Conservation (phyloP, 495 filamentous ascomycete genomes). For the Penicillium ucsense region DNA sequence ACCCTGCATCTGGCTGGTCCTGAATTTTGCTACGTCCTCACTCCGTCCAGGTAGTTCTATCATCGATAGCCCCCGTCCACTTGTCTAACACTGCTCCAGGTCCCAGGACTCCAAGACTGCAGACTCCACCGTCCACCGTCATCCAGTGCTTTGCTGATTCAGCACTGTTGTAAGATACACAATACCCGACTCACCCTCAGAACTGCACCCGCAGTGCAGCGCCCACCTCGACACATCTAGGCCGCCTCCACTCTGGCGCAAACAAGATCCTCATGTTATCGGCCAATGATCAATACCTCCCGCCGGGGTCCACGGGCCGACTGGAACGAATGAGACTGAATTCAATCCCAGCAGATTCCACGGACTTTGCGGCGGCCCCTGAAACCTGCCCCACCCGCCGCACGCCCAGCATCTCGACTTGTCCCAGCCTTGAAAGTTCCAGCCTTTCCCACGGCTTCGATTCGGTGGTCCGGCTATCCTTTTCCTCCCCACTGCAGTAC, state of each 20-base stretch:
- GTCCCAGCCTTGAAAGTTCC: background rate
- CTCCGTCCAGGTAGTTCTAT: too few species aligned
- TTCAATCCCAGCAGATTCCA: constrained; percentile 12
- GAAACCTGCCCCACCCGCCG: constrained; percentile 16
- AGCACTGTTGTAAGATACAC: background rate
- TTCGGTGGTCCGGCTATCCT: too few species aligned
- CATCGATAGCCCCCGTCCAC: too few species aligned
- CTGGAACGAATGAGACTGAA: constrained; percentile 6
- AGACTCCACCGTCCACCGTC: too few species aligned
- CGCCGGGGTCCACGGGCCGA: background rate
- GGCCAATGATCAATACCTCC: background rate
- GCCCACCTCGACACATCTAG: background rate
- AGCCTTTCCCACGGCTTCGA: background rate
- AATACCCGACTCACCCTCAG: background rate
- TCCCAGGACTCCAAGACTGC: too few species aligned
- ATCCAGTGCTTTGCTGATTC: too few species aligned
- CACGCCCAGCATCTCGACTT: background rate
- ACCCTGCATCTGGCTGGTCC: too few species aligned
- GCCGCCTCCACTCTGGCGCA: background rate
- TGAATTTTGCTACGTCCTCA: too few species aligned
- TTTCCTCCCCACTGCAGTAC: too few species aligned
- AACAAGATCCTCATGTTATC: background rate
- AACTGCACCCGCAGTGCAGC: too few species aligned
- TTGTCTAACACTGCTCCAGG: too few species aligned
- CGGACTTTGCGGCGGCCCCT: constrained; percentile 24